A percentile compares a stretch with the other conserved stretches of the same genome.
Evolutionary conservation across 345 rosid species (phyloP).

Genomic region (Brassica juncea): DNA sequence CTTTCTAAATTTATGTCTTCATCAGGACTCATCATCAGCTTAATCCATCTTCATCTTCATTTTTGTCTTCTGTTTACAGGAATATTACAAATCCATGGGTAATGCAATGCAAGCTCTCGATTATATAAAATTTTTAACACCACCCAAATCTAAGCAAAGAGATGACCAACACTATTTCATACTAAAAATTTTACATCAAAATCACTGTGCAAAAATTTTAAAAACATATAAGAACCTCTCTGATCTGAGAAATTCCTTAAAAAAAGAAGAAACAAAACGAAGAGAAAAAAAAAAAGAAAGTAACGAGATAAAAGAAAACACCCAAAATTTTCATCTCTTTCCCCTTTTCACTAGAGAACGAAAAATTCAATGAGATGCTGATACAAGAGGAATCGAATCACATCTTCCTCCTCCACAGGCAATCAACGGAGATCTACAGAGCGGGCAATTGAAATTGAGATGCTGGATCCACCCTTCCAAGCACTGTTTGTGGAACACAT

Average conservation of each 20-base stretch:
- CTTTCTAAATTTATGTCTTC: too few species aligned
- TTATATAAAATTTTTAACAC: neutral
- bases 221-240: constrained; percentile 6
- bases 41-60: too few species aligned
- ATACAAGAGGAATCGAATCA: constrained; percentile 14
- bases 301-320: constrained; percentile 29
- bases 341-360: neutral
- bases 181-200: neutral
- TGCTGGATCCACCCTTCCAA: constrained; percentile 81
- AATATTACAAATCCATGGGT: neutral
- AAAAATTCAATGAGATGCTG: neutral
- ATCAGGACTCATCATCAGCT: too few species aligned
- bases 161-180: neutral
- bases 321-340: constrained; percentile 18
- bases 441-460: constrained; percentile 70
- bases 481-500: constrained; percentile 77
- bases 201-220: neutral
- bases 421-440: constrained; percentile 60
- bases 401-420: neutral
- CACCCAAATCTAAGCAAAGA: neutral
- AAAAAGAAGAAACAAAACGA: neutral
- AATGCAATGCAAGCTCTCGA: neutral
- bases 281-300: constrained; percentile 9
- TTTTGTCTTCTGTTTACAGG: too few species aligned
- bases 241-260: constrained; percentile 27